Conservation (phyloP, 2,329 filamentous ascomycete genomes). For the Rhytidhysteron rufulum region DNA sequence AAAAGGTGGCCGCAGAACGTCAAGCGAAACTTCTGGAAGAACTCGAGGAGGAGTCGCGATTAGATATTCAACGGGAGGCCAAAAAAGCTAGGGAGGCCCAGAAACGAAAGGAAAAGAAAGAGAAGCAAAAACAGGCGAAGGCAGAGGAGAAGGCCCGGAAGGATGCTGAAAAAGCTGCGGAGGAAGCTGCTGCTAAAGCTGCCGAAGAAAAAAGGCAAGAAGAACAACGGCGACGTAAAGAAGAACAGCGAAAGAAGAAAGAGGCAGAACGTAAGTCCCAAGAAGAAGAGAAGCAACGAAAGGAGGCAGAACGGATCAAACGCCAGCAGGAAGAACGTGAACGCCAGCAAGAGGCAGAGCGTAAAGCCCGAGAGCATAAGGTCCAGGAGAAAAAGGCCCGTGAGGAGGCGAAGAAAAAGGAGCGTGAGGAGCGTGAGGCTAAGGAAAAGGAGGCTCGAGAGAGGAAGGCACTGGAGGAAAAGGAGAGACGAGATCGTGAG, state of each 20-base stretch:
- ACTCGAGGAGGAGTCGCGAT: constrained; percentile 76
- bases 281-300: constrained; percentile 80
- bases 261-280: constrained; percentile 87
- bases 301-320: constrained; percentile 79
- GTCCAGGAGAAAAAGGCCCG: constrained; percentile 76
- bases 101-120: constrained; percentile 91
- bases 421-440: constrained; percentile 58
- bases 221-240: constrained; percentile 75
- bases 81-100: constrained; percentile 94
- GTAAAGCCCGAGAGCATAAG: constrained; percentile 74
- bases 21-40: constrained; percentile 89
- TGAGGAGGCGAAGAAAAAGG: constrained; percentile 70
- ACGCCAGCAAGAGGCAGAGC: constrained; percentile 78
- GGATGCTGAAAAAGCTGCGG: constrained; percentile 84
- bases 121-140: constrained; percentile 78
- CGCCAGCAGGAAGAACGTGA: constrained; percentile 81
- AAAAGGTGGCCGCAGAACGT: constrained; percentile 91
- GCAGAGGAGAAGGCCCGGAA: constrained; percentile 88
- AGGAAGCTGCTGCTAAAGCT: constrained; percentile 72
- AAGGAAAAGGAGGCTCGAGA: constrained; percentile 76
- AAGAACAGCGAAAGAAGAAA: constrained; percentile 87
- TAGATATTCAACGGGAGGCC: constrained; percentile 74
- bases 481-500: constrained; percentile 60
- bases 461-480: constrained; percentile 56
- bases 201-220: constrained; percentile 75